Base-by-base conservation (phyloP, 1,284 basidiomycete genomes). In the Dichomitus squalens region DNA sequence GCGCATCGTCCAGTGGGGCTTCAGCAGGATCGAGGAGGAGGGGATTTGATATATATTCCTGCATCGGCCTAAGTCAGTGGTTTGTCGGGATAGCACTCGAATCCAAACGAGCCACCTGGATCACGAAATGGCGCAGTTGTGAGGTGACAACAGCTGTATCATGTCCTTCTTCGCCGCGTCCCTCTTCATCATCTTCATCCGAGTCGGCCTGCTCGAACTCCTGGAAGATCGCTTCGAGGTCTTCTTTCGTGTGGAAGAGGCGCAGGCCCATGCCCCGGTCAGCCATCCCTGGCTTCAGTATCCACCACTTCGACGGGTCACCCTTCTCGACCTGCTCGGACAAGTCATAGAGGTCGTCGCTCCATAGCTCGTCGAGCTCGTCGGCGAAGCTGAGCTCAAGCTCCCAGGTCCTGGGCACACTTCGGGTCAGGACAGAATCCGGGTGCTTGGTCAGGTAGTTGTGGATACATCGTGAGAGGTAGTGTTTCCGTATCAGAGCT, bases 201-300 rank as follows among this genome's bases (percentile, higher is more conserved):
- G 78, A 77, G 1, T 78, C 75, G 7, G 80, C 76, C 14, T 83
- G 80, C 61, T 97, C 95, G 65, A 98, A 98, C 52, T 85, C 85
- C 62, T 90, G 81, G 67, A 99, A 95, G 47, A 98, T 97, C 1
- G 73, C 70, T 59, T 84, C 80, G 58, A 99, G 76, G 35, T 85
- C 78, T 9, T 88, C 84, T 70, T 90, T 88, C 48, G 83, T 89
- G 52, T 90, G 86, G 73, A 99, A 98, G 51, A 99, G 77, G 36
- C 96, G 78, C 61, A 99, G 96, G 0, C 96, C 97, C 79, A 95
- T 93, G 4, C 95, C 97, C 53, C 95, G 84, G 77, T 99, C 96
- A 1, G 96, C 90, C 90, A 99, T 97, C 11, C 95, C 95, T 36
- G 97, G 96, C 75, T 99, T 99, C 52, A 99, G 74, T 56, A 98